Evolutionary conservation across 805 yeast species (phyloP).

Genomic region (Hemisphaericaspora nanyangensis): DNA sequence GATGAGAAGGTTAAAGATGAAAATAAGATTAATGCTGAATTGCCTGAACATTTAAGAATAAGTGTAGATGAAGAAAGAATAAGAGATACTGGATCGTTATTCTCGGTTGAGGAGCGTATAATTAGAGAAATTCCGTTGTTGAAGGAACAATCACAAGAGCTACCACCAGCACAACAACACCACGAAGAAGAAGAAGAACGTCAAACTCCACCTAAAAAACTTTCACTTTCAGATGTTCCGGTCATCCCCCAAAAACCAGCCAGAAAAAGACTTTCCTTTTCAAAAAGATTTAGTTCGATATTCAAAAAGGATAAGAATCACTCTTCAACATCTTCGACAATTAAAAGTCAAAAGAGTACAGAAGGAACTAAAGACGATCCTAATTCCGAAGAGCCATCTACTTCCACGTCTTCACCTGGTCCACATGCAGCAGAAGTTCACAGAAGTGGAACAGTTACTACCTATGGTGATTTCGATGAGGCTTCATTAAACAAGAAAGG

Average conservation of each 20-base stretch:
- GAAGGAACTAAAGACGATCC: neutral
- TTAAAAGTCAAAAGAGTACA: too few species aligned
- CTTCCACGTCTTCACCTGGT: conserved; percentile 5
- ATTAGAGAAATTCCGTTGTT: conserved; percentile 14
- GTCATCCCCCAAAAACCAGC: conserved; percentile 10
- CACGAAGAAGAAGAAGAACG: conserved; percentile 6
- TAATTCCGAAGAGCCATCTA: conserved; percentile 1
- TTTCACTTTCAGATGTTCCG: conserved; percentile 6
- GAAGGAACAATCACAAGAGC: too few species aligned
- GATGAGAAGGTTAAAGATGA: conserved; percentile 42
- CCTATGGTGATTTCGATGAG: conserved; percentile 22
- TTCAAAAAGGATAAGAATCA: conserved; percentile 6
- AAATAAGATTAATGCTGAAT: conserved; percentile 43
- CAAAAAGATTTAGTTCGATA: conserved; percentile 16
- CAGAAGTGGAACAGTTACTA: conserved; percentile 7
- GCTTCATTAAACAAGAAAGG: conserved; percentile 23
- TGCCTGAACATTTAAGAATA: conserved; percentile 50
- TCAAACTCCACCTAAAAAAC: conserved; percentile 6
- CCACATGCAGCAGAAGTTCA: conserved; percentile 10
- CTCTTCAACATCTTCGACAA: conserved; percentile 1
- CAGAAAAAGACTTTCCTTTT: conserved; percentile 10
- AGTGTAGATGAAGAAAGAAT: conserved; percentile 32
- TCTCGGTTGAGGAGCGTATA: conserved; percentile 26
- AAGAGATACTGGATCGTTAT: conserved; percentile 37
- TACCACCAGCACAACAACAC: too few species aligned